Evolutionary conservation across 768 basidiomycete genomes (phyloP).

Genomic region (Rhodotorula toruloides): DNA sequence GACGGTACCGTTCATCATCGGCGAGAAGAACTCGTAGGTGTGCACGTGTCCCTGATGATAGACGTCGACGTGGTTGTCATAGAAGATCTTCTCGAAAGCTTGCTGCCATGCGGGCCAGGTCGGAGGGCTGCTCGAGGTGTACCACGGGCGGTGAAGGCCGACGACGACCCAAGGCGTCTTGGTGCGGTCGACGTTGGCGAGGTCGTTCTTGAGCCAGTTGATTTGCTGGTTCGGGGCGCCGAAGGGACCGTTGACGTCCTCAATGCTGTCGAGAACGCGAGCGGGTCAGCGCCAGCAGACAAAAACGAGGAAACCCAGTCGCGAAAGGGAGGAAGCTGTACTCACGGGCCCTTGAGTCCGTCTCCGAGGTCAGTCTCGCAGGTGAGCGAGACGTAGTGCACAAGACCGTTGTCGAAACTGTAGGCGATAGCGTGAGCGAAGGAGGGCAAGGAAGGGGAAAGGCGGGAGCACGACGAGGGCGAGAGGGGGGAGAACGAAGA

Average conservation of each 20-base stretch:
- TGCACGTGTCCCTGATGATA: constrained; percentile 12
- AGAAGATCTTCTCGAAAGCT: constrained; percentile 43
- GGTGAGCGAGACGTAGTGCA: constrained; percentile 42
- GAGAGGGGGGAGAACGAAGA: not conserved
- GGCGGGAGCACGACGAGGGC: not conserved
- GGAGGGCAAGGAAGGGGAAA: no score
- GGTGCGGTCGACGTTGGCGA: constrained; percentile 39
- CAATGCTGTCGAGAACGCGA: constrained; percentile 1
- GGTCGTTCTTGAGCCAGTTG: constrained; percentile 40
- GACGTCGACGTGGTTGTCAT: constrained; percentile 40
- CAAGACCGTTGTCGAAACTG: not conserved
- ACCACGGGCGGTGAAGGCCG: constrained; percentile 36
- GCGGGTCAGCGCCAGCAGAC: no score
- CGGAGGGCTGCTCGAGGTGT: not conserved
- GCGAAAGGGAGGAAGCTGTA: not conserved
- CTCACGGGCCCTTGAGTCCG: constrained; percentile 15
- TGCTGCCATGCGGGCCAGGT: constrained; percentile 32
- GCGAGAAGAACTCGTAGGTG: constrained; percentile 22
- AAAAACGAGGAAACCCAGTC: not conserved
- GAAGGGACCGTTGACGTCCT: constrained; percentile 31
- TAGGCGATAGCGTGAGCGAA: no score
- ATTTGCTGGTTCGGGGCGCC: constrained; percentile 30
- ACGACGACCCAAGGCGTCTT: constrained; percentile 43
- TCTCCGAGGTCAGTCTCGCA: constrained; percentile 40
- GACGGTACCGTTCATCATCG: constrained; percentile 29